A percentile compares a stretch with the other conserved stretches of the same genome.
Evolutionary conservation across 768 basidiomycete species (phyloP).

Genomic region (Exidia glandulosa): DNA sequence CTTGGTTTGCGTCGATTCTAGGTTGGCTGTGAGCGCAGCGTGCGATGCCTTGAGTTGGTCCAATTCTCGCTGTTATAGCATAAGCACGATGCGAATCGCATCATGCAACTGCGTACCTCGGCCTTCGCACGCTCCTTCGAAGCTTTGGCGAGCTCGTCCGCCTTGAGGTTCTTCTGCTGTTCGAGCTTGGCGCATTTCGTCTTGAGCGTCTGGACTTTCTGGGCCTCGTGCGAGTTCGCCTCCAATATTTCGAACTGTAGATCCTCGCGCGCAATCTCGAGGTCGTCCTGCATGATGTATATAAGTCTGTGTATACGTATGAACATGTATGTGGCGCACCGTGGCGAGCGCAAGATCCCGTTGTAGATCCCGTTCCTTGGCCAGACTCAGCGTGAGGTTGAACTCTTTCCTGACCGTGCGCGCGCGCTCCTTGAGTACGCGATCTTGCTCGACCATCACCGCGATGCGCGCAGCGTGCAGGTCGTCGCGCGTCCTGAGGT

Average conservation of each 20-base stretch:
- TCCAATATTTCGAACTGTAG: not conserved
- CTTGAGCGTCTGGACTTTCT: not conserved
- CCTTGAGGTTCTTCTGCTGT: not conserved
- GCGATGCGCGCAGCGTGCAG: not conserved
- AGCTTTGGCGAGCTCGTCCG: not conserved
- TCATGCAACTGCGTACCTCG: not conserved
- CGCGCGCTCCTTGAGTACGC: not conserved
- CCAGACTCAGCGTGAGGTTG: not conserved
- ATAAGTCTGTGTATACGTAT: not conserved
- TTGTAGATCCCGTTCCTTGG: not conserved
- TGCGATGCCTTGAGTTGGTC: not conserved
- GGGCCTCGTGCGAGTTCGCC: not conserved
- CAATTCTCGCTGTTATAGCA: not conserved
- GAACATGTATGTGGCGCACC: not conserved
- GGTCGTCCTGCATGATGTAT: not conserved
- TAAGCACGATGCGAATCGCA: not conserved
- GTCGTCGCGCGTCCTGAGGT: not conserved
- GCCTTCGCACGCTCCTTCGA: not conserved
- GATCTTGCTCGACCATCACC: not conserved
- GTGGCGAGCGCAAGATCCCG: not conserved
- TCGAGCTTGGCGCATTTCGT: not conserved
- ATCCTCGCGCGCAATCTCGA: not conserved
- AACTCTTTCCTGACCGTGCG: not conserved
- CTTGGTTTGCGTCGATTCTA: conserved; percentile 21
- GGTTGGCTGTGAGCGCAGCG: not conserved